phyloP scores from a whole-genome alignment of 148 eudicot genomes.

The Arctostaphylos glauca region DNA sequence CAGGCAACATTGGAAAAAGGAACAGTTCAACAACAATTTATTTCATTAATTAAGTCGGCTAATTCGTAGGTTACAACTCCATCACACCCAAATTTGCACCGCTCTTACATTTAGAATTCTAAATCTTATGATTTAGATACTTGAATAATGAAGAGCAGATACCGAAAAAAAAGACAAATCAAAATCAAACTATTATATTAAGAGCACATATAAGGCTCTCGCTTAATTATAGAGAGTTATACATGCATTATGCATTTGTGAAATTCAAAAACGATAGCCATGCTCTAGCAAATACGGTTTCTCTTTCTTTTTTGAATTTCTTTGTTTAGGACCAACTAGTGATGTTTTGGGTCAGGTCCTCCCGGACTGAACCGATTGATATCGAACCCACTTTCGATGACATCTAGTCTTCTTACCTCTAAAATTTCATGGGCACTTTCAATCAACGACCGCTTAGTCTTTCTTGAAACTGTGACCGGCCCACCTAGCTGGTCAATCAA shows the following conservation, averaged over 20 bases:
- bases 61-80: background rate
- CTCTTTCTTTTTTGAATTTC: background rate
- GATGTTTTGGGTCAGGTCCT: conserved; percentile 57
- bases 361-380: conserved; percentile 40
- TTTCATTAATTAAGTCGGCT: background rate
- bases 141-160: too few relatives aligned
- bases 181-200: background rate
- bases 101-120: background rate
- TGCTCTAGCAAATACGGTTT: background rate
- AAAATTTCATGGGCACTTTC: conserved; percentile 33
- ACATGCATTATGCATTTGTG: background rate
- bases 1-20: background rate
- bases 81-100: background rate
- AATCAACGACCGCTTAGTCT: conserved; percentile 19
- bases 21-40: background rate
- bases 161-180: too few relatives aligned
- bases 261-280: background rate
- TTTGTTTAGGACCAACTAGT: conserved; percentile 15
- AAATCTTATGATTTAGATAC: too few relatives aligned
- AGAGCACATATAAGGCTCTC: background rate
- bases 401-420: conserved; percentile 23
- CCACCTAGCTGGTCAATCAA: background rate
- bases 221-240: background rate
- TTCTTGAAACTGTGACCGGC: background rate
- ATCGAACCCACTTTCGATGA: conserved; percentile 11